Conservation (phyloP, 306 rosid genomes). For the Alnus rubra region DNA sequence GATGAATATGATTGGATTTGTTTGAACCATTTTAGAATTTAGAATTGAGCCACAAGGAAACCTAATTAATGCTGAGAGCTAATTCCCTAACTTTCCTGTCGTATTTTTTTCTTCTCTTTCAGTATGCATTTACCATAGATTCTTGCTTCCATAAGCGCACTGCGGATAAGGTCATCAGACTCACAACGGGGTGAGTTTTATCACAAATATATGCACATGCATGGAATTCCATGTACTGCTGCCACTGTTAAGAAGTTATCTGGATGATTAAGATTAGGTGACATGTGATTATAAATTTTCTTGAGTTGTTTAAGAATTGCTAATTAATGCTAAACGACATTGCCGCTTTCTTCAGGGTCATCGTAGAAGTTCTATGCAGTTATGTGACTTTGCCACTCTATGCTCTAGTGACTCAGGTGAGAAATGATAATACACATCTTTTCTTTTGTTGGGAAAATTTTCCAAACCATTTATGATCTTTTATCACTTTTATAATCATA, state of each 20-base stretch:
- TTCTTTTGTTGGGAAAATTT: too few species aligned
- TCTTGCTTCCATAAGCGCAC: constrained; percentile 53
- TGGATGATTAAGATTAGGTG: too few species aligned
- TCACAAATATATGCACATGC: not conserved
- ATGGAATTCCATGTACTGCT: not conserved
- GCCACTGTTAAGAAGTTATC: not conserved
- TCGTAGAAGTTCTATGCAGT: constrained; percentile 71
- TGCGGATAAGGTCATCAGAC: constrained; percentile 49
- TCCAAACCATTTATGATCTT: too few species aligned
- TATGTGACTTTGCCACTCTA: constrained; percentile 88
- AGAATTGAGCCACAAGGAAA: not conserved
- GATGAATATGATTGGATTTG: not conserved
- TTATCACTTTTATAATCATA: too few species aligned
- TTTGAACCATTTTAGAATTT: not conserved
- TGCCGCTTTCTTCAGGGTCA: constrained; percentile 54
- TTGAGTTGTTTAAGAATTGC: not conserved
- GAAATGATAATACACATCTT: not conserved
- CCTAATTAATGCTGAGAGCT: not conserved
- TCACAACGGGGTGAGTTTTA: constrained; percentile 59
- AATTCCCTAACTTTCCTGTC: constrained; percentile 9
- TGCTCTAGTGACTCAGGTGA: constrained; percentile 91
- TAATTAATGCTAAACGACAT: not conserved
- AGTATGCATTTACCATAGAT: constrained; percentile 33
- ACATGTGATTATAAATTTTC: not conserved
- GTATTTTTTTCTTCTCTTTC: constrained; percentile 24